Evolutionary conservation across 2,329 filamentous ascomycete species (phyloP).

Genomic region (Epichloe coenophiala): DNA sequence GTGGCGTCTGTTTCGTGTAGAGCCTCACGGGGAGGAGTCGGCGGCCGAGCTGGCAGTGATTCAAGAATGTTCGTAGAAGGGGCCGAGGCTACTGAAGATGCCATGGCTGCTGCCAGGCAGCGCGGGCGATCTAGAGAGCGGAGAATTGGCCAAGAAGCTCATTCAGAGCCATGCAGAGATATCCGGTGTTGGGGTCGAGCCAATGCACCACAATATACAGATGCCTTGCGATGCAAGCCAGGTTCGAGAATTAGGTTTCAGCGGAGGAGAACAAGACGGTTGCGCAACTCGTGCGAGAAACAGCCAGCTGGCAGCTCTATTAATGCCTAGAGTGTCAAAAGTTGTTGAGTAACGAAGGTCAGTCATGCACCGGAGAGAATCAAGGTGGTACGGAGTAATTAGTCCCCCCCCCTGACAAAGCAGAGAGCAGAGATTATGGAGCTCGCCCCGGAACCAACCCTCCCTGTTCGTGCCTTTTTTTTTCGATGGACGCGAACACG

Average conservation of each 20-base stretch:
- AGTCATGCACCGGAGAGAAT: not conserved
- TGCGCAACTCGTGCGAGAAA: not conserved
- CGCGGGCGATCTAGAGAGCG: constrained; percentile 26
- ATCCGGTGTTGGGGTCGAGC: not conserved
- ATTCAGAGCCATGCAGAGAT: constrained; percentile 4
- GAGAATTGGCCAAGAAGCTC: constrained; percentile 4
- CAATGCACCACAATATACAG: not conserved
- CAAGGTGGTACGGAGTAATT: not conserved
- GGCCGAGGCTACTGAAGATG: constrained; percentile 26
- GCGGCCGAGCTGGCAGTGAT: constrained; percentile 43
- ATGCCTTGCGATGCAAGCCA: not conserved
- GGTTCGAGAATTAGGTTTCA: not conserved
- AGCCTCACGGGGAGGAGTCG: constrained; percentile 52
- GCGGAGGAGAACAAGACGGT: not conserved
- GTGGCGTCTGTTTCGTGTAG: constrained; percentile 23
- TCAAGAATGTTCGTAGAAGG: constrained; percentile 29
- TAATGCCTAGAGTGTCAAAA: too few relatives aligned
- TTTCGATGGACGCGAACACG: constrained; percentile 6
- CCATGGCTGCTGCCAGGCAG: constrained; percentile 27
- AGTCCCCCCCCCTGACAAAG: not conserved
- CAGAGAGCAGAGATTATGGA: not conserved
- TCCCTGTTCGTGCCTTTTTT: not conserved
- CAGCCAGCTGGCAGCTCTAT: not conserved
- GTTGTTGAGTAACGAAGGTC: not conserved
- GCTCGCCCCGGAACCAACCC: too few relatives aligned